These are phyloP conservation scores for Brasenia schreberi DNA, from an alignment of 164 flowering plant genomes.

Conservation along the genomic window DNA sequence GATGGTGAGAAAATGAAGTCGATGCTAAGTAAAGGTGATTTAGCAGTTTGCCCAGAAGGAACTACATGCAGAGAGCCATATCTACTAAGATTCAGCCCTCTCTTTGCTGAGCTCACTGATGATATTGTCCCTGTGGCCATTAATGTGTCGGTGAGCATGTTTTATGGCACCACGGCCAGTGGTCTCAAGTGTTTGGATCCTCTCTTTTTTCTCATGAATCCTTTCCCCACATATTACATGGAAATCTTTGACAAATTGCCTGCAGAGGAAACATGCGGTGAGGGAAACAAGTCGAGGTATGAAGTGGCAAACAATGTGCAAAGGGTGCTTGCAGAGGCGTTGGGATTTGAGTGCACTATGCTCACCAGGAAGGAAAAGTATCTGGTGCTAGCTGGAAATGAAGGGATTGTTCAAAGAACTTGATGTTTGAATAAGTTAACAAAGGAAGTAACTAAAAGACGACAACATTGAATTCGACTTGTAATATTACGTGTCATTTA, in stretches of 20 bases:
- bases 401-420: conserved; percentile 37
- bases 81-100: conserved; percentile 61
- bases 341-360: conserved; percentile 81
- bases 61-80: conserved; percentile 95
- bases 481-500: too few species aligned
- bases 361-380: conserved; percentile 86
- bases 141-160: conserved; percentile 57
- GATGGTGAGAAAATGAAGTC: conserved; percentile 58
- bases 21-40: conserved; percentile 53
- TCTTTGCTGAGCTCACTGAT: conserved; percentile 73
- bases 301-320: conserved; percentile 78
- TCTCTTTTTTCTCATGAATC: conserved; percentile 80
- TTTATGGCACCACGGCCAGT: conserved; percentile 81
- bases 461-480: too few species aligned
- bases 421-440: too few species aligned
- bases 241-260: conserved; percentile 50
- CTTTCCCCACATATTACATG: conserved; percentile 41
- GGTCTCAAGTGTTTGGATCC: conserved; percentile 80
- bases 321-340: conserved; percentile 39
- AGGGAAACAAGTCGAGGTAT: conserved; percentile 35
- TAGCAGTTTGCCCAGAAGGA: conserved; percentile 91
- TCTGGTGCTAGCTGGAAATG: conserved; percentile 86
- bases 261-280: conserved; percentile 42
- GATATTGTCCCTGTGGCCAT: conserved; percentile 82
- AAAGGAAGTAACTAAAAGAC: too few species aligned